Base-by-base conservation (phyloP, 495 filamentous ascomycete genomes). In the Terfezia claveryi region DNA sequence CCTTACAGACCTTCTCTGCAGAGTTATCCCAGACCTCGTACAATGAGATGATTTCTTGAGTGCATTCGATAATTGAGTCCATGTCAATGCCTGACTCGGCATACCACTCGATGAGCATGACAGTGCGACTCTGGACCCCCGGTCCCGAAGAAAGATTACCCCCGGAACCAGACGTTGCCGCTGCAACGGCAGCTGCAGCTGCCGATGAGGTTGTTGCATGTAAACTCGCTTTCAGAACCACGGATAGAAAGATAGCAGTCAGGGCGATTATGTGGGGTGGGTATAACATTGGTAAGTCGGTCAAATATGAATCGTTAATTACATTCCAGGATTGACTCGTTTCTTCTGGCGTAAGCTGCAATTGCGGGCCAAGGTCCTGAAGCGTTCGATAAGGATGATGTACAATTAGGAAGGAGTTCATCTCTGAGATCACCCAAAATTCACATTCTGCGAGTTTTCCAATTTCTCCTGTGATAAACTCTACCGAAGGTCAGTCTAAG, bases 381-480 rank as follows among this genome's bases (percentile, higher is more conserved):
- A 98, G 72, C 50, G 80, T 89, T 50, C 89, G 85, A 67, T 98
- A 98, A n/a, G 91, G 91, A 66, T 96, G 89, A 66, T 96, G 88
- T 12, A 94, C 72, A 65, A 98, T 96, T 57, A 98, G 75, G 55
- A 94, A 87, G 5, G 85, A 91, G 67, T 79, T 83, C 81, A 98
- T 84, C 67, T 94, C 89, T 1, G 86, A 87, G 59, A 98, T 96
- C 51, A 98, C 73, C 53, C 78, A 83, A 68, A 98, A 98, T 67
- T 98, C 92, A 73, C 85, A 93, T 72, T 98, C 91, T 52, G 91
- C 91, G 16, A 98, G 70, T 63, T 85, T 87, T 36, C 83, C 76
- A n/a, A 84, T 81, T 67, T 95, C 89, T 23, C 76, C 74, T 51
- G 77, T 74, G 62, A 88, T 80, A 62, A 84, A 78, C 53, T 92